phyloP scores from a whole-genome alignment of 78 protist genomes.

The Cyanophora paradoxa region DNA sequence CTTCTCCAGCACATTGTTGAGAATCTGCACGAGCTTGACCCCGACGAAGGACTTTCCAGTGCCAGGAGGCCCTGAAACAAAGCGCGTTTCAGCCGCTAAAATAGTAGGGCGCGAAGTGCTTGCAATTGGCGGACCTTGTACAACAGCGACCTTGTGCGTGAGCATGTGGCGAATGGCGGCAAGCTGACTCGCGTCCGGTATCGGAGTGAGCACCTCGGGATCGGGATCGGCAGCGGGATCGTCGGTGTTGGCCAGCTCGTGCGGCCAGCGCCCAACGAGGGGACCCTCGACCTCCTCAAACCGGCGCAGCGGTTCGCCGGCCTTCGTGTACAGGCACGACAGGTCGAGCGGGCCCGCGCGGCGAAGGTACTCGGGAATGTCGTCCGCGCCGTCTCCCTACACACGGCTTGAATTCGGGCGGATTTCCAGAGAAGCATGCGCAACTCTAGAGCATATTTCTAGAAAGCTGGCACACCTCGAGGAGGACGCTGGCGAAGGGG shows the following conservation, averaged over 20 bases:
- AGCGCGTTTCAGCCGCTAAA: too few relatives aligned
- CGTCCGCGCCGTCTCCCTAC: too few relatives aligned
- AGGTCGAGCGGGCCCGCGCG: too few relatives aligned
- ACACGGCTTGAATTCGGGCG: too few relatives aligned
- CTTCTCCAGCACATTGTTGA: background rate
- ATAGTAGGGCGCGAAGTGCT: too few relatives aligned
- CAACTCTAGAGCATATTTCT: too few relatives aligned
- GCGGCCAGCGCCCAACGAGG: background rate
- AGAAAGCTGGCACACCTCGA: too few relatives aligned
- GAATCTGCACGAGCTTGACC: background rate
- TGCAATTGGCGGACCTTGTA: background rate
- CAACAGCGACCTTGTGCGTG: background rate
- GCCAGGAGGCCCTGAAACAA: too few relatives aligned
- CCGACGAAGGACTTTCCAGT: background rate
- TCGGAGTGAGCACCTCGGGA: background rate
- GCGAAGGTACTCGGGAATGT: too few relatives aligned
- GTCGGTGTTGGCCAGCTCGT: background rate
- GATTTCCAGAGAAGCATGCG: too few relatives aligned
- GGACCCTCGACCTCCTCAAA: background rate
- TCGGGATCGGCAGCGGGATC: background rate
- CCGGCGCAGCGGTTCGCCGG: background rate
- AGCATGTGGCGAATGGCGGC: background rate
- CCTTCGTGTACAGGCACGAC: too few relatives aligned
- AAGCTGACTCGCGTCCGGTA: background rate
- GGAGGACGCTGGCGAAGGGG: background rate